These are phyloP conservation scores for Chalciporus pseudorubinellus DNA, from an alignment of 768 basidiomycete genomes.

Conservation along the genomic window DNA sequence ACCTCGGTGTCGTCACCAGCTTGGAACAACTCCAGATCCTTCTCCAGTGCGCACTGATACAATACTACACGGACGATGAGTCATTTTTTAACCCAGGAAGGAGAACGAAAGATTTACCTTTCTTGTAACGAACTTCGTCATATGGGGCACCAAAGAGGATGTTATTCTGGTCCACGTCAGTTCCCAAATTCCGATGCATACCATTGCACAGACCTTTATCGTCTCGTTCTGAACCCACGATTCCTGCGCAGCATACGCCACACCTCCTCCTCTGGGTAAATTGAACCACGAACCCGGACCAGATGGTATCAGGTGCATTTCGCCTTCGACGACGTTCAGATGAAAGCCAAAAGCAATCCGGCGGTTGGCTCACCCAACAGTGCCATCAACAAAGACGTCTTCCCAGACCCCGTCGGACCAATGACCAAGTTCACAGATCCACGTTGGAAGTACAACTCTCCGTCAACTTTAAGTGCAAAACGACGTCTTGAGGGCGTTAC, in stretches of 20 bases:
- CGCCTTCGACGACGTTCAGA: constrained; percentile 22
- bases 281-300: constrained; percentile 60
- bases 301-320: constrained; percentile 62
- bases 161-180: constrained; percentile 36
- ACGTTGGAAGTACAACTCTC: constrained; percentile 53
- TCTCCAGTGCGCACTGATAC: constrained; percentile 40
- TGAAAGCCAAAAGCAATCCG: background rate
- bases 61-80: constrained; percentile 20
- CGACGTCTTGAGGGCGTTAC: constrained; percentile 32
- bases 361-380: constrained; percentile 38
- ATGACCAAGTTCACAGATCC: constrained; percentile 56
- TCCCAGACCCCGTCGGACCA: constrained; percentile 60
- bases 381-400: constrained; percentile 66
- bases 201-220: constrained; percentile 43
- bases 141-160: constrained; percentile 43
- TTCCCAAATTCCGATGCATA: background rate
- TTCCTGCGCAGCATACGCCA: constrained; percentile 82
- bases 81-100: too few species aligned
- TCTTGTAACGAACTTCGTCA: constrained; percentile 42
- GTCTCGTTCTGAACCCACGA: constrained; percentile 85
- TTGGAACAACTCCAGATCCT: constrained; percentile 45
- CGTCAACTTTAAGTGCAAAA: constrained; percentile 50
- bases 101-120: background rate
- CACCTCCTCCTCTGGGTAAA: constrained; percentile 63
- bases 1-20: constrained; percentile 71